A percentile compares a stretch with the other conserved stretches of the same genome.
Evolutionary conservation across 129 eudicot species (phyloP).

Genomic region (Pittosporum tobira): DNA sequence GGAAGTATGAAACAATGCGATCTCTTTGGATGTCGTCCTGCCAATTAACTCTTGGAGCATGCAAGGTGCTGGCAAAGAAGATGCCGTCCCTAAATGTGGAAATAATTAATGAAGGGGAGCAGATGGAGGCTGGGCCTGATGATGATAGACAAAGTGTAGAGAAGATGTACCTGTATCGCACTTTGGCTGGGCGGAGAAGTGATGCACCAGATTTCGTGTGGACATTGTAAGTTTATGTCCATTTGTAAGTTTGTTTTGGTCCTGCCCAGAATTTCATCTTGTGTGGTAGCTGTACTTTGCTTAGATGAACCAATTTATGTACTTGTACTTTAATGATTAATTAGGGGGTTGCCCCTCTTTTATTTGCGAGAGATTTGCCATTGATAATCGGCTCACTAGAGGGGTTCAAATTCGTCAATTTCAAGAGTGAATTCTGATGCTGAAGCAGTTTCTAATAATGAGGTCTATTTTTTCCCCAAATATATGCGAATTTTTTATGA

Average conservation of each 20-base stretch:
- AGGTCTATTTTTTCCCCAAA: too few relatives aligned
- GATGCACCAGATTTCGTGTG: slow-evolving; percentile 64
- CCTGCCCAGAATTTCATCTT: background rate
- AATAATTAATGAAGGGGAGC: slow-evolving; percentile 41
- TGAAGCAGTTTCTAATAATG: too few relatives aligned
- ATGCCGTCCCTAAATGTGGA: slow-evolving; percentile 58
- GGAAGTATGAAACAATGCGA: slow-evolving; percentile 58
- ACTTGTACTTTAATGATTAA: slow-evolving; percentile 14
- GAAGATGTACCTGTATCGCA: slow-evolving; percentile 56
- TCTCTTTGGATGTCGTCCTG: slow-evolving; percentile 77
- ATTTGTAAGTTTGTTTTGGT: background rate
- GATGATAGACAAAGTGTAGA: slow-evolving; percentile 44
- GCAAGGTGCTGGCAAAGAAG: slow-evolving; percentile 44
- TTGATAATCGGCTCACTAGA: background rate
- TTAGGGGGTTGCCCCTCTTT: background rate
- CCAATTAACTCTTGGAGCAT: slow-evolving; percentile 48
- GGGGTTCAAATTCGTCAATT: too few relatives aligned
- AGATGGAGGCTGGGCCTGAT: slow-evolving; percentile 24
- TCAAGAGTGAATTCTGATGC: too few relatives aligned
- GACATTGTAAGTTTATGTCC: slow-evolving; percentile 29
- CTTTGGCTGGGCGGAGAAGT: slow-evolving; percentile 44
- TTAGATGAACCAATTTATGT: slow-evolving; percentile 18
- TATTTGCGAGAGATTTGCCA: background rate
- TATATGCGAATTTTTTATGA: too few relatives aligned
- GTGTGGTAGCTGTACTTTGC: slow-evolving; percentile 4